Percentiles rank a stretch among this genome's conserved stretches.
Conservation (phyloP, 345 rosid genomes). For the Turnera subulata region DNA sequence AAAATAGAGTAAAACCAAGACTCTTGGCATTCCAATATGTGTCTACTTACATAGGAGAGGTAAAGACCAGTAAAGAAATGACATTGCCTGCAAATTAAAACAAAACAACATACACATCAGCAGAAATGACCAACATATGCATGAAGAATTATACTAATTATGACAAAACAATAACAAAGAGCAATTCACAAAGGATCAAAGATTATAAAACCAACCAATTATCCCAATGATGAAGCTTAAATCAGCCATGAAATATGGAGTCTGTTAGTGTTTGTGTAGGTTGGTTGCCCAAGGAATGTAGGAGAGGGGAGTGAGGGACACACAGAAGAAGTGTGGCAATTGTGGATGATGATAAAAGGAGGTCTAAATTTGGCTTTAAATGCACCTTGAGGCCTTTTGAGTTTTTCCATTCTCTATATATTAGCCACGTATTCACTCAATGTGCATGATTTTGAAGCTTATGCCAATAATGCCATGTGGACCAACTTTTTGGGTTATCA, state of each 20-base stretch:
- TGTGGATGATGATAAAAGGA: neutral
- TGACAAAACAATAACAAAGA: neutral
- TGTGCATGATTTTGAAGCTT: neutral
- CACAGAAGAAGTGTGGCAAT: neutral
- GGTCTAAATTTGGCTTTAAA: neutral
- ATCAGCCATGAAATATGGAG: constrained; percentile 33
- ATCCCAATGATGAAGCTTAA: constrained; percentile 50
- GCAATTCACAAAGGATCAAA: neutral
- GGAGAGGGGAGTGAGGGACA: neutral
- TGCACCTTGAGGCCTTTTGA: neutral
- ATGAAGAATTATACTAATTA: no score
- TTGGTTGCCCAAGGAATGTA: neutral
- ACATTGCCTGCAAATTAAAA: constrained; percentile 39
- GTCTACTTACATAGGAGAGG: constrained; percentile 65
- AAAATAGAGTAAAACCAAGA: no score
- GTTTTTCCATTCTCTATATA: neutral
- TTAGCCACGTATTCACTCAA: constrained; percentile 6
- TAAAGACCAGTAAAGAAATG: constrained; percentile 46
- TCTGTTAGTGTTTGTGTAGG: no score
- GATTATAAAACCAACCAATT: constrained; percentile 33
- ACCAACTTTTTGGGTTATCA: neutral
- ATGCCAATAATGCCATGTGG: neutral
- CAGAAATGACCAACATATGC: no score
- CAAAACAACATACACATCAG: neutral
- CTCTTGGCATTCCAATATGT: no score